phyloP scores from a whole-genome alignment of 2,329 filamentous ascomycete genomes.

The Cladophialophora carrionii region DNA sequence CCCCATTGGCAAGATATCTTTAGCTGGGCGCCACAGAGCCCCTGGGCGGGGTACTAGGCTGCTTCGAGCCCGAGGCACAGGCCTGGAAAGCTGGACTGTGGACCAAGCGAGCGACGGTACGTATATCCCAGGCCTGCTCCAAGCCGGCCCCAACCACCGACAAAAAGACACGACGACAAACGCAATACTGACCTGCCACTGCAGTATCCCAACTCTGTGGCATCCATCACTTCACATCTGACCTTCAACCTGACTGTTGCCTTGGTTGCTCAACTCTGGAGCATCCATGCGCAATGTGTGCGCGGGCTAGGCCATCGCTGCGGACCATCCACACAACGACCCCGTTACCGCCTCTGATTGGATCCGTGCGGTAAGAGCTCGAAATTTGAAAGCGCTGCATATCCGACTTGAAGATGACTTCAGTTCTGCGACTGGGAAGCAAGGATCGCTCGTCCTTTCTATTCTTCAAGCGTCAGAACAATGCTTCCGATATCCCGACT shows the following conservation, averaged over 20 bases:
- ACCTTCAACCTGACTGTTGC: constrained; percentile 25
- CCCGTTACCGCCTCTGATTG: constrained; percentile 19
- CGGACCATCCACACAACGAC: constrained; percentile 18
- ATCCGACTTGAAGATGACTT: constrained; percentile 28
- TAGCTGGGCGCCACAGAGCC: constrained; percentile 31
- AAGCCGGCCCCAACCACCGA: constrained; percentile 33
- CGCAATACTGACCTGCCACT: constrained; percentile 19
- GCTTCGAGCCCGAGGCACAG: constrained; percentile 24
- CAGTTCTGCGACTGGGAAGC: constrained; percentile 31
- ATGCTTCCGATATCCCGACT: constrained; percentile 16
- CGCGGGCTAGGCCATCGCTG: constrained; percentile 19
- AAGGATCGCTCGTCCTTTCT: constrained; percentile 35
- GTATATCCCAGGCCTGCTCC: constrained; percentile 30
- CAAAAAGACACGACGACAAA: constrained; percentile 22
- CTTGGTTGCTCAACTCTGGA: constrained; percentile 14
- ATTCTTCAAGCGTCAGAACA: constrained; percentile 32
- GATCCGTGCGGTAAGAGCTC: constrained; percentile 12
- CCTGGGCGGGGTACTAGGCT: constrained; percentile 26
- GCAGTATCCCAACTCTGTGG: constrained; percentile 7
- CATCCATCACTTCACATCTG: constrained; percentile 16
- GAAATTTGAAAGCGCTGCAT: constrained; percentile 15
- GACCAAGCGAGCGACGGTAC: constrained; percentile 18
- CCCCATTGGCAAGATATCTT: constrained; percentile 35
- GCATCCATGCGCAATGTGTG: constrained; percentile 31
- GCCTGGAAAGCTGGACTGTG: constrained; percentile 13